A percentile compares a stretch with the other conserved stretches of the same genome.
phyloP scores from a whole-genome alignment of 495 filamentous ascomycete genomes.

The Talaromyces liani region DNA sequence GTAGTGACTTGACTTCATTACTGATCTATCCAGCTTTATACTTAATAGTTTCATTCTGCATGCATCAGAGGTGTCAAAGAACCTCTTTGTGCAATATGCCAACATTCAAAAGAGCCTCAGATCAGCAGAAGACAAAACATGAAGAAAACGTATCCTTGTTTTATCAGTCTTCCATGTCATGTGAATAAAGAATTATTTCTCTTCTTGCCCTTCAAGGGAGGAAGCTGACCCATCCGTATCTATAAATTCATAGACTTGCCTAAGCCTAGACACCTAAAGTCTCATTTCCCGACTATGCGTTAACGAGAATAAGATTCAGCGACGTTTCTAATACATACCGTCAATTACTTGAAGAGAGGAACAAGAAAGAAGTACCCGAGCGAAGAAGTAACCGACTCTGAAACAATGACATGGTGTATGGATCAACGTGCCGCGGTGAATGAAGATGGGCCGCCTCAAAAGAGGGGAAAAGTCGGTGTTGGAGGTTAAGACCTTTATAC shows the following conservation, averaged over 20 bases:
- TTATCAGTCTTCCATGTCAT: background rate
- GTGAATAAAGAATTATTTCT: background rate
- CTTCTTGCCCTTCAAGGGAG: background rate
- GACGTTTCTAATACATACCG: background rate
- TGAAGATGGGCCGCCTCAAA: constrained; percentile 5
- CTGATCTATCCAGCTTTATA: background rate
- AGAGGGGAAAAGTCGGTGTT: constrained; percentile 2
- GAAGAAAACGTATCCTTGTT: background rate
- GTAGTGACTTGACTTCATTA: background rate
- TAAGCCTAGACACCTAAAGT: background rate
- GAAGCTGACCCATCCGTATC: background rate
- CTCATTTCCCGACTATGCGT: background rate
- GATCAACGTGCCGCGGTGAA: background rate
- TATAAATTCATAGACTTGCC: background rate
- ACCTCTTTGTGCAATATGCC: background rate
- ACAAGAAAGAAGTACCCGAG: background rate
- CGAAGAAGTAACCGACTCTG: background rate
- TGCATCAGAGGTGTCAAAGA: background rate
- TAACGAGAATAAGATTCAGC: background rate
- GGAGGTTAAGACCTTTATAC: background rate
- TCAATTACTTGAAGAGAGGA: background rate
- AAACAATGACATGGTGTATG: background rate
- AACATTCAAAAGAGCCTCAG: background rate
- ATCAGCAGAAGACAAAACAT: background rate
- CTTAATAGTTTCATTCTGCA: background rate